phyloP scores from a whole-genome alignment of 257 asterid species.

The Nicotiana knightiana region DNA sequence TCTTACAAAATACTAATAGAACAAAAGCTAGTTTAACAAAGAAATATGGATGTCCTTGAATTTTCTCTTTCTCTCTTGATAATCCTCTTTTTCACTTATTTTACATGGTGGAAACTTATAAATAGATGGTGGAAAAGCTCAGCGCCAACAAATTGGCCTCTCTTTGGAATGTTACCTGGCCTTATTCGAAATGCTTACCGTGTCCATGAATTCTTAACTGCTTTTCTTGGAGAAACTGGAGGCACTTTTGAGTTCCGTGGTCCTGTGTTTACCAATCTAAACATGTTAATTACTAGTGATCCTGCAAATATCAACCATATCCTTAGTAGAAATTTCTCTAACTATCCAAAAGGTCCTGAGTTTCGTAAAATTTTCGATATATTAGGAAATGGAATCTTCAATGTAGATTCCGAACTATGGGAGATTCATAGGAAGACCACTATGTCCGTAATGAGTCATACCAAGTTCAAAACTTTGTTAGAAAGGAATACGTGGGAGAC shows the following conservation, averaged over 20 bases:
- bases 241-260: neutral
- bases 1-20: neutral
- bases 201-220: neutral
- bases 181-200: neutral
- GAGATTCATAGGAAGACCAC: neutral
- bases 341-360: neutral
- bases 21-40: neutral
- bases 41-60: neutral
- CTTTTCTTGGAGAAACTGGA: neutral
- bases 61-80: neutral
- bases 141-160: constrained; percentile 1
- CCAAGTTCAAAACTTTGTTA: neutral
- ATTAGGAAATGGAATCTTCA: neutral
- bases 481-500: neutral
- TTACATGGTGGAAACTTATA: neutral
- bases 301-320: neutral
- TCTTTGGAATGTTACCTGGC: neutral
- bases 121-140: neutral
- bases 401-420: neutral
- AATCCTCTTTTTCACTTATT: neutral
- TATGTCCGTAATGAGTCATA: neutral
- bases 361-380: neutral
- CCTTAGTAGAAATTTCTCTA: neutral
- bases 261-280: neutral
- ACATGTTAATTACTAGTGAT: neutral